Evolutionary conservation across 1,284 basidiomycete genomes (phyloP).

Genomic region (Jaminaea rosea): DNA sequence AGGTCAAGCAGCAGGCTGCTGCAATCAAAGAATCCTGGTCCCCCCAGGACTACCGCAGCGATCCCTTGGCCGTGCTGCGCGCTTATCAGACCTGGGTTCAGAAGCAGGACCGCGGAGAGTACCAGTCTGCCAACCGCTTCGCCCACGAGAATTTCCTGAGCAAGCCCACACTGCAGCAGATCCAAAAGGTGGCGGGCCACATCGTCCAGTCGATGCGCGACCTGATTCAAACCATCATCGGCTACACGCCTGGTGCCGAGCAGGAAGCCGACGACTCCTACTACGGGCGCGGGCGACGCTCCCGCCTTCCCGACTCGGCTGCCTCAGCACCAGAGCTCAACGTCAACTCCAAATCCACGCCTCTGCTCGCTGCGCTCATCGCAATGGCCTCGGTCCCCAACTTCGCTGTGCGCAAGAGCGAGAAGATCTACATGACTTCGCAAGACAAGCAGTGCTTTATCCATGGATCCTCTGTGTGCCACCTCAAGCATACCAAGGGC

Average conservation of each 20-base stretch:
- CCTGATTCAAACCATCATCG: slow-evolving; percentile 30
- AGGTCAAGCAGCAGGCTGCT: slow-evolving; percentile 51
- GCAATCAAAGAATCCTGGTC: slow-evolving; percentile 73
- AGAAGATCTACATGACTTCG: slow-evolving; percentile 65
- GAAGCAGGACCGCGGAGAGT: slow-evolving; percentile 28
- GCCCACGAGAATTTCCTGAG: slow-evolving; percentile 79
- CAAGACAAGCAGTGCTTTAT: slow-evolving; percentile 79
- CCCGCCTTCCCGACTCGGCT: too few species aligned
- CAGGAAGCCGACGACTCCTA: not conserved
- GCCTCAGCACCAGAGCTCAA: slow-evolving; percentile 52
- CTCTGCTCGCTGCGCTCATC: slow-evolving; percentile 76
- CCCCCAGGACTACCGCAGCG: slow-evolving; percentile 70
- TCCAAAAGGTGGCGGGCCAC: slow-evolving; percentile 75
- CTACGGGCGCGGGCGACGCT: slow-evolving; percentile 11
- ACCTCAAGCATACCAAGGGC: slow-evolving; percentile 58
- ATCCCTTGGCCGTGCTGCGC: slow-evolving; percentile 68
- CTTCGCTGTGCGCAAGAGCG: slow-evolving; percentile 73
- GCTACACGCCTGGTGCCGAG: slow-evolving; percentile 12
- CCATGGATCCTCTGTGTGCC: slow-evolving; percentile 79
- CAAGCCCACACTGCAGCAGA: slow-evolving; percentile 70
- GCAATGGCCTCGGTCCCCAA: slow-evolving; percentile 84
- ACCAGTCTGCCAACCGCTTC: slow-evolving; percentile 61
- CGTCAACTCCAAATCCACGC: slow-evolving; percentile 62
- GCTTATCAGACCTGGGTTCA: slow-evolving; percentile 71
- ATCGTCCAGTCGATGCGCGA: slow-evolving; percentile 65